Base-by-base conservation (phyloP, 192 early-diverging fungal genomes). In the Lunasporangiospora selenospora region DNA sequence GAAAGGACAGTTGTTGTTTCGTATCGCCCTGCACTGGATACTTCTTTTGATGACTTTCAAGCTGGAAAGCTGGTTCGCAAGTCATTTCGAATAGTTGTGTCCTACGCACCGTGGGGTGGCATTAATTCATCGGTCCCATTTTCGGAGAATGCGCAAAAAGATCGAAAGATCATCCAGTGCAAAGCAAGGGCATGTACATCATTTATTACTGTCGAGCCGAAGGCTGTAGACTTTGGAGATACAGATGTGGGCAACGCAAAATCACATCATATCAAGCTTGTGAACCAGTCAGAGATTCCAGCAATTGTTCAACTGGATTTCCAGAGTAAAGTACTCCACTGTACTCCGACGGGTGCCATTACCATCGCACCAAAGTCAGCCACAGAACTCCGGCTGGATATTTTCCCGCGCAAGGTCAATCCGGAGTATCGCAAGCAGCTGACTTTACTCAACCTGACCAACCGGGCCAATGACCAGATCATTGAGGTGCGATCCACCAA, bases 361-460 rank as follows among this genome's bases (percentile, higher is more conserved):
- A 58, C 79, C 6, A 90, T 98, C 29, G 89, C 91, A 27, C 90
- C 97, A 44, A 85, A 86, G 49, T 85, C 89, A 44, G 84, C 88
- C 19, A 83, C 85, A 15, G 86, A 91, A 36, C 81, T 95, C 19
- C 94, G 94, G 61, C 80, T 99, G 9, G 95, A 99, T 73, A 92
- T 98, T 33, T 98, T 96, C 66, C 97, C 97, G 3, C 90, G 97
- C 13, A 97, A 96, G 70, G 89, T 97, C n/a, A 99, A 99, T 57
- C 92, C 95, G 4, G 94, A 97, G 33, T 99, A 99, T 69, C 87
- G 93, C 44, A 99, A 99, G 65, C 93, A 99, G 78, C 86, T 99
- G 2, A 96, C 95, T 1, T 84, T 99, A 18, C 90, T 94, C 42
- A 99, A 99, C 69, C 75, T 89, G 34, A 85, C 90, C 46, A 97